Conservation (phyloP, 176 grass and related monocot species). For the Pharus latifolius region DNA sequence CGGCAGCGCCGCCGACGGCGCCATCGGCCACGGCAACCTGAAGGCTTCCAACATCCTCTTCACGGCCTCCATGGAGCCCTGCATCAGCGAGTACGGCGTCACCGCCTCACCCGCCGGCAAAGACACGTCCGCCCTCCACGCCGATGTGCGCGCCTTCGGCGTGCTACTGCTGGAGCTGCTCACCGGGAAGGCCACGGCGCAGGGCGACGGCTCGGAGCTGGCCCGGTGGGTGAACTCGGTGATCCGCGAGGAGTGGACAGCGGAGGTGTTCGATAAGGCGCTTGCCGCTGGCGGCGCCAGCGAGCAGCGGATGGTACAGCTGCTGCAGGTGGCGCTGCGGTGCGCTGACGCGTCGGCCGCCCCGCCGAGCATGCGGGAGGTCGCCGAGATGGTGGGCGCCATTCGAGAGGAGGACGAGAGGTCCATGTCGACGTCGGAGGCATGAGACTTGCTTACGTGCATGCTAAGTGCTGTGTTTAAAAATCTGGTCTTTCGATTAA, state of each 20-base stretch:
- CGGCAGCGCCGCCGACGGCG: background rate
- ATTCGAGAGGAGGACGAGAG: slow-evolving; percentile 43
- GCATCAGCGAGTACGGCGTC: slow-evolving; percentile 59
- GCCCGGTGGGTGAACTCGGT: slow-evolving; percentile 54
- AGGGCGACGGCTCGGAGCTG: slow-evolving; percentile 42
- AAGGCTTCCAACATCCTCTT: slow-evolving; percentile 64
- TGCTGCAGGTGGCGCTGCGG: slow-evolving; percentile 51
- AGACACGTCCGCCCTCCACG: background rate
- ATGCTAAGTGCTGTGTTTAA: too few relatives aligned
- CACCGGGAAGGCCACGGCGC: slow-evolving; percentile 37
- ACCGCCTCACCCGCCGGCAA: background rate
- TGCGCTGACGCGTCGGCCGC: slow-evolving; percentile 23
- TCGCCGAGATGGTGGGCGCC: slow-evolving; percentile 26
- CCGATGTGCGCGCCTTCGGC: slow-evolving; percentile 38
- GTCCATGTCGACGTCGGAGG: slow-evolving; percentile 14
- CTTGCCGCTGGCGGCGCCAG: slow-evolving; percentile 26
- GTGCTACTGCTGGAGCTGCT: slow-evolving; percentile 56
- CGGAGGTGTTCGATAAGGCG: slow-evolving; percentile 55
- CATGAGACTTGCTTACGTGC: too few relatives aligned
- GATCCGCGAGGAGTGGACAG: slow-evolving; percentile 68
- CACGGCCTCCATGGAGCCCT: slow-evolving; percentile 39
- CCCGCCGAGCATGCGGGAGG: slow-evolving; percentile 34
- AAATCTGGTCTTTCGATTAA: too few relatives aligned
- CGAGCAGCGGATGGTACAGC: slow-evolving; percentile 43
- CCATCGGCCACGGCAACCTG: slow-evolving; percentile 51